Base-by-base conservation (phyloP, 192 early-diverging fungal species). In the Spizellomyces sp. region DNA sequence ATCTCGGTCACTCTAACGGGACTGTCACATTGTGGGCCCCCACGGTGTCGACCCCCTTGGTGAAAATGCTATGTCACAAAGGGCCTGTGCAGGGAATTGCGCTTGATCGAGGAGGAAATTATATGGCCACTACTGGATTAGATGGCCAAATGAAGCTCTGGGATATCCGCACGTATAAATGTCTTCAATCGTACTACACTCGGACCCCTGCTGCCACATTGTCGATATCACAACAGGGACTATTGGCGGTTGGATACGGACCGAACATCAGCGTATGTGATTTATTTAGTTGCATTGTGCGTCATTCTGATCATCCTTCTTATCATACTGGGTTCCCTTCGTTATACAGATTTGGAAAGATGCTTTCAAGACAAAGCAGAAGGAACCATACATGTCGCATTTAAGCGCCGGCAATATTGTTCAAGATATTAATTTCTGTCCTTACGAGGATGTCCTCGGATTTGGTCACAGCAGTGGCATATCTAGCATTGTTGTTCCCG, bases 401-500 rank as follows among this genome's bases (percentile, higher is more conserved):
- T 72, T 91, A 6, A 73, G 89, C 45, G 80, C 89, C 8, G 74
- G 77, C 5, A 80, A 81, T 0, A 66, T 79, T 0, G 70, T 95
- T 17, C 69, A 80, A 10, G 77, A 84, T 57, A 45, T 95, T 10
- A 47, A 73, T 7, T 97, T 98, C 80, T 92, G 90, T 64, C 96
- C 96, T n/a, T 98, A 87, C 87, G 96, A 98, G 74, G 96, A 98
- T 88, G 90, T 95, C 7, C 88, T 98, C 14, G 95, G 91, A 15
- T 76, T 92, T 57, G 93, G 93, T 17, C 94, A 97, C 81, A 72
- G 78, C 15, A 66, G 80, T 14, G 96, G 96, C 12, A 79, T 98
- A 6, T 85, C 85, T 10, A 90, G 87, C 65, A 75, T 98, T 21
- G 83, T 96, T 9, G 84, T 98, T 6, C 96, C 96, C 0, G 88